phyloP scores from a whole-genome alignment of 164 flowering plant species.

The Akebia trifoliata region DNA sequence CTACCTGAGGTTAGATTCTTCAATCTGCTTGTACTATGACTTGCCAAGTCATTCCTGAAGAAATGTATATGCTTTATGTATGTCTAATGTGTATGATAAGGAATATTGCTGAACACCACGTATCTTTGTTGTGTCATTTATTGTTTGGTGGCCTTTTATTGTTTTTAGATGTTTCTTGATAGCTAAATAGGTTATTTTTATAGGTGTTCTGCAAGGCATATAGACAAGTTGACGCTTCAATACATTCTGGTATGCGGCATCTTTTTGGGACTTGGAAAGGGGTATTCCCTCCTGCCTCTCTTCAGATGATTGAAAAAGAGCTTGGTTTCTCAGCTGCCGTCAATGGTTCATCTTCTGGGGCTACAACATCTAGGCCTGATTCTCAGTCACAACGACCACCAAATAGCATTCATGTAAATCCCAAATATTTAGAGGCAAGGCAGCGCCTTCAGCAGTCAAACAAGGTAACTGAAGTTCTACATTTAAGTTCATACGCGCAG shows the following conservation, averaged over 20 bases:
- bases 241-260: constrained; percentile 81
- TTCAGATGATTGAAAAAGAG: constrained; percentile 84
- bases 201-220: constrained; percentile 97
- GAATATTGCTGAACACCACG: no score
- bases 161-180: no score
- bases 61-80: no score
- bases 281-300: constrained; percentile 76
- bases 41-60: no score
- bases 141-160: neutral
- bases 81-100: no score
- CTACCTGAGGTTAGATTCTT: constrained; percentile 81
- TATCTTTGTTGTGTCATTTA: no score
- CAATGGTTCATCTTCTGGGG: constrained; percentile 60
- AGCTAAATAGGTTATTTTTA: constrained; percentile 5
- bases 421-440: constrained; percentile 85
- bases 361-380: constrained; percentile 50
- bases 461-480: constrained; percentile 39
- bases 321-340: constrained; percentile 53
- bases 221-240: constrained; percentile 70
- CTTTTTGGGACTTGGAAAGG: constrained; percentile 99
- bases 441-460: constrained; percentile 84
- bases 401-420: constrained; percentile 98
- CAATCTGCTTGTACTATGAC: no score
- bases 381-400: constrained; percentile 63
- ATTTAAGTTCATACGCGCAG: no score